Conservation (phyloP, 1,139 yeast species). For the Meyerozyma guilliermondii region DNA sequence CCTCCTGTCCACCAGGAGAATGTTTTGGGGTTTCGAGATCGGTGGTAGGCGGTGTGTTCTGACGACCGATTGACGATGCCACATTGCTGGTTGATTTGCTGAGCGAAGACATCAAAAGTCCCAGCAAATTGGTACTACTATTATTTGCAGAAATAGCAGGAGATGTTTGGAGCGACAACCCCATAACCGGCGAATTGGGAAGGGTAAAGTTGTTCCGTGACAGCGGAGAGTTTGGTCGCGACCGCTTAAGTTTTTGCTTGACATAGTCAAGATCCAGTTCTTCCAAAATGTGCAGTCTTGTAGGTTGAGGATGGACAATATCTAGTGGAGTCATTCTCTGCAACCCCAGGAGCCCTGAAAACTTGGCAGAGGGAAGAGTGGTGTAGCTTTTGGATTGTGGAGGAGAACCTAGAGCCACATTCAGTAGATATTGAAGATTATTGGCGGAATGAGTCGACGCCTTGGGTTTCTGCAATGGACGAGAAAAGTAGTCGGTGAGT, state of each 20-base stretch:
- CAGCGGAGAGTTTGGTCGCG: constrained; percentile 64
- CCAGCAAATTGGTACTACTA: constrained; percentile 40
- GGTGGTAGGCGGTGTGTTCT: background rate
- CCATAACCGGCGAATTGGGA: constrained; percentile 57
- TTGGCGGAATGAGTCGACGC: constrained; percentile 15
- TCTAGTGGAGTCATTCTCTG: constrained; percentile 51
- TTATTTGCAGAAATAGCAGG: constrained; percentile 42
- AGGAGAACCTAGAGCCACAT: constrained; percentile 14
- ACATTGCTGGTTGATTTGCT: constrained; percentile 6
- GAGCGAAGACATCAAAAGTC: constrained; percentile 28
- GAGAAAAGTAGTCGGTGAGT: constrained; percentile 51
- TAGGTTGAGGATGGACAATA: constrained; percentile 5
- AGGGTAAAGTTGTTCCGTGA: constrained; percentile 37
- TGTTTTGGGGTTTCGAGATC: constrained; percentile 1
- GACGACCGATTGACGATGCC: constrained; percentile 3
- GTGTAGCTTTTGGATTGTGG: constrained; percentile 11
- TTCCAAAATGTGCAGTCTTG: constrained; percentile 26
- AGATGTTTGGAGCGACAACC: constrained; percentile 37
- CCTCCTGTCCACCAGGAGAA: background rate
- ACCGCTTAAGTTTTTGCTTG: constrained; percentile 53
- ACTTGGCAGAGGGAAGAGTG: constrained; percentile 8
- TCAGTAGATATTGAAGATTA: constrained; percentile 29
- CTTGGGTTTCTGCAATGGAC: background rate
- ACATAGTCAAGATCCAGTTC: constrained; percentile 45
- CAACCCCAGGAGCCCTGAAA: constrained; percentile 42